Percentiles rank a stretch among this genome's conserved stretches.
These are phyloP conservation scores for Hyaloperonospora brassicae DNA, from an alignment of 352 stramenopile species.

Conservation along the genomic window DNA sequence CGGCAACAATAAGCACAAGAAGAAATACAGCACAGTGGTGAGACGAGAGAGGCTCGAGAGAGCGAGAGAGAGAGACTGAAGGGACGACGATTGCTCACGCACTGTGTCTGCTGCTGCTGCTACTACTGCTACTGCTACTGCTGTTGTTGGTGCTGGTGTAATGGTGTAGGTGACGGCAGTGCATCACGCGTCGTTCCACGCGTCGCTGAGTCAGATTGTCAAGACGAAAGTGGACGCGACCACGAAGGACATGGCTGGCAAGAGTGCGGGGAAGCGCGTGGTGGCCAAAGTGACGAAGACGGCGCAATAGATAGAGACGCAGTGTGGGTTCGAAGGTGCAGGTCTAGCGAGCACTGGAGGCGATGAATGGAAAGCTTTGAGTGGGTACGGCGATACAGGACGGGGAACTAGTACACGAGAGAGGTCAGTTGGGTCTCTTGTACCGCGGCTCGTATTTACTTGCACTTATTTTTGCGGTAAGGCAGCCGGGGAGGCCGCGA, in stretches of 20 bases:
- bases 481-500: too few relatives aligned
- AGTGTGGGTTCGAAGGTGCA: background rate
- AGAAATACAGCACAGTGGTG: slow-evolving; percentile 75
- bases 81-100: too few relatives aligned
- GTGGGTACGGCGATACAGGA: slow-evolving; percentile 1
- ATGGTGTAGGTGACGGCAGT: slow-evolving; percentile 32
- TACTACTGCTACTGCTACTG: too few relatives aligned
- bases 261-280: slow-evolving; percentile 24
- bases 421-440: too few relatives aligned
- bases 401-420: background rate
- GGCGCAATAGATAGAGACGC: slow-evolving; percentile 32
- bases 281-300: slow-evolving; percentile 56
- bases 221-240: slow-evolving; percentile 52
- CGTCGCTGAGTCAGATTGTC: slow-evolving; percentile 56
- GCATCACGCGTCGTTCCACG: slow-evolving; percentile 59
- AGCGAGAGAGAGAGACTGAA: background rate
- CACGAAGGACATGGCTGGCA: slow-evolving; percentile 23
- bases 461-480: too few relatives aligned
- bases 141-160: too few relatives aligned
- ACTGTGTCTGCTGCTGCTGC: too few relatives aligned
- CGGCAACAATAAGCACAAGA: slow-evolving; percentile 86
- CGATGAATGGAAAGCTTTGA: slow-evolving; percentile 9
- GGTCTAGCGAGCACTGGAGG: too few relatives aligned
- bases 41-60: background rate
- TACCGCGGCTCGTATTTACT: too few relatives aligned